Conservation (phyloP, 202 grass and related monocot species). For the Panicum virgatum region DNA sequence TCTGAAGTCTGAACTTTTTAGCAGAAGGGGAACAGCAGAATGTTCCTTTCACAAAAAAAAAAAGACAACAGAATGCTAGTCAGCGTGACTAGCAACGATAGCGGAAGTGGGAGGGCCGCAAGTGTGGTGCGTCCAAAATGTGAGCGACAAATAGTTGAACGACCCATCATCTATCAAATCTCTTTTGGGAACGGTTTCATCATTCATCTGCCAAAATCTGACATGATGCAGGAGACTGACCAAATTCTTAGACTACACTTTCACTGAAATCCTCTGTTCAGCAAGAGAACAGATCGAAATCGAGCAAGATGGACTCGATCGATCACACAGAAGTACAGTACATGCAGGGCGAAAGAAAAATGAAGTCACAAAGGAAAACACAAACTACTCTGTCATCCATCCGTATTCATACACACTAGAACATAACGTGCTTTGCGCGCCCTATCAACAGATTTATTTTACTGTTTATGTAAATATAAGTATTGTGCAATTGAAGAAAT, state of each 20-base stretch:
- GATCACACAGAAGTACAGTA: not conserved
- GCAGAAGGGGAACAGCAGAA: not conserved
- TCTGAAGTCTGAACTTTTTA: not conserved
- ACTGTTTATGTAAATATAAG: too few relatives aligned
- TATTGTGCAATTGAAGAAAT: too few relatives aligned
- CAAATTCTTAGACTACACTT: not conserved
- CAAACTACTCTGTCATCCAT: not conserved
- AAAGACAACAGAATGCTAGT: not conserved
- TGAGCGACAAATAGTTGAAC: constrained; percentile 24
- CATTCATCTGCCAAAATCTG: constrained; percentile 10
- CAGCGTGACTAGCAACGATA: not conserved
- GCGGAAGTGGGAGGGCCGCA: not conserved
- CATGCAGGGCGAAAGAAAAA: not conserved
- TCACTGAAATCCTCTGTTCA: not conserved
- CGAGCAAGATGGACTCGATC: not conserved
- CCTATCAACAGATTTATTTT: too few relatives aligned
- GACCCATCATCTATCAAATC: not conserved
- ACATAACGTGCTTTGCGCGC: too few relatives aligned
- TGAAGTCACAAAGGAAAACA: not conserved
- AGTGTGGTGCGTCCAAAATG: not conserved
- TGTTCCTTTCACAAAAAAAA: too few relatives aligned
- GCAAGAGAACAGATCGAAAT: not conserved
- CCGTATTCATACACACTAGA: not conserved
- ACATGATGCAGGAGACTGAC: not conserved
- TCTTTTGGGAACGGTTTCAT: not conserved